These are phyloP conservation scores for Aspergillus saccharolyticus DNA, from an alignment of 495 filamentous ascomycete genomes.

Conservation along the genomic window DNA sequence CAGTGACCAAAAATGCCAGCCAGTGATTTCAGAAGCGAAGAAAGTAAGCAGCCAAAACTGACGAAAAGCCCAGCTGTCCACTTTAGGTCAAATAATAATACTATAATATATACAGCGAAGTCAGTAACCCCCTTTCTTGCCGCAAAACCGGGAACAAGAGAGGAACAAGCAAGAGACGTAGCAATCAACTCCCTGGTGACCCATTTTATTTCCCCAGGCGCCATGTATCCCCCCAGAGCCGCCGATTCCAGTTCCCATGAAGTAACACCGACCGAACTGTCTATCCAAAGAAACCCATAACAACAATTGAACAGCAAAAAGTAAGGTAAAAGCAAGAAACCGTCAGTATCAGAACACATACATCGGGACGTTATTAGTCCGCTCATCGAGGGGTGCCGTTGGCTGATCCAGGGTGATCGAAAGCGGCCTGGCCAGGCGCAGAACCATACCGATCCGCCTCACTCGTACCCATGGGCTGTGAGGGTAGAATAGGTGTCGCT, in stretches of 20 bases:
- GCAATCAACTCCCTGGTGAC: constrained; percentile 17
- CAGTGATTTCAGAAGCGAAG: background rate
- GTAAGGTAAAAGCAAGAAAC: constrained; percentile 12
- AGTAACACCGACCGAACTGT: constrained; percentile 24
- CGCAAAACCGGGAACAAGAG: constrained; percentile 1
- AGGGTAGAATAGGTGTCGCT: constrained; percentile 38
- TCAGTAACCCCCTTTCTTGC: constrained; percentile 2
- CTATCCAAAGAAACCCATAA: constrained; percentile 21
- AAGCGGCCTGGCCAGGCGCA: constrained; percentile 23
- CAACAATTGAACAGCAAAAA: constrained; percentile 11
- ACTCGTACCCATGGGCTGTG: constrained; percentile 29
- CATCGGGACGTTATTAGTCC: background rate
- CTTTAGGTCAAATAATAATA: constrained; percentile 2
- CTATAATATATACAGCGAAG: constrained; percentile 21
- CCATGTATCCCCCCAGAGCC: constrained; percentile 27
- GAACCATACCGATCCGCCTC: constrained; percentile 36
- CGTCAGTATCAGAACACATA: constrained; percentile 5
- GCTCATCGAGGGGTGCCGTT: constrained; percentile 35
- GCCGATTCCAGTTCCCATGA: constrained; percentile 20
- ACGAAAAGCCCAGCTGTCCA: background rate
- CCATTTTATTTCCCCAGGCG: constrained; percentile 25
- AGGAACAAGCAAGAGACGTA: constrained; percentile 12
- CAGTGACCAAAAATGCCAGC: background rate
- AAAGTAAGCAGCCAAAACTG: background rate
- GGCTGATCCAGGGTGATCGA: constrained; percentile 30